Base-by-base conservation (phyloP, 305 asterid species). In the Fraxinus velutina region DNA sequence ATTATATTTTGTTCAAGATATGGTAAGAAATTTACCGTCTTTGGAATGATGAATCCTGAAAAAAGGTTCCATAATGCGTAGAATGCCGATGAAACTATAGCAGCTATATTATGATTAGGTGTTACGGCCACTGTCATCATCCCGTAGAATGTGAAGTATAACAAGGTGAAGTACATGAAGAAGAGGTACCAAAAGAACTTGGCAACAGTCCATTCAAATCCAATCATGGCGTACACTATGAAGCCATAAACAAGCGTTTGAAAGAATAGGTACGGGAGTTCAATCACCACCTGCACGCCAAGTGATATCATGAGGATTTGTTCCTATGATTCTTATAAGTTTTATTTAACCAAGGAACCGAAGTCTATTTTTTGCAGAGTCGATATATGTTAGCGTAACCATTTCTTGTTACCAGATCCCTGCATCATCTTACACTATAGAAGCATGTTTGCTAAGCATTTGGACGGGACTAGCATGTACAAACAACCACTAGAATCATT, bases 101-200 rank as follows among this genome's bases (percentile, higher is more conserved):
- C 93, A 36, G 98, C 97, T 62, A 92, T 92, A 78, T 86, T 88
- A 15, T 90, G 93, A 78, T 94, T 94, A 2, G 98, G 98, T 1
- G 98, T 94, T 21, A 90, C 90, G 0, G 98, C 98, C 24, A 91
- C 95, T 2, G 93, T 79, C 97, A 92, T 94, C 98, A 94, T 94
- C 17, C 97, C 98, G 21, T 90, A 94, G 52, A 94, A 83, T 0
- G 94, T 90, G 93, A 92, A 92, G 93, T 92, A 94, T 71, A 92
- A 30, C 81, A 92, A 82, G 68, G 94, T 88, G 89, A 94, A 90
- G 30, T 82, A 92, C 97, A 92, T 92, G 91, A 94, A 91, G 81
- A 90, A 90, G 2, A 94, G 86, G 85, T 86, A 88, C 98, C 98
- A 94, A 30, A 92, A 81, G 88, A 92, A 88, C 85, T 92, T 94